Conservation (phyloP, 768 basidiomycete species). For the Mycena metata region DNA sequence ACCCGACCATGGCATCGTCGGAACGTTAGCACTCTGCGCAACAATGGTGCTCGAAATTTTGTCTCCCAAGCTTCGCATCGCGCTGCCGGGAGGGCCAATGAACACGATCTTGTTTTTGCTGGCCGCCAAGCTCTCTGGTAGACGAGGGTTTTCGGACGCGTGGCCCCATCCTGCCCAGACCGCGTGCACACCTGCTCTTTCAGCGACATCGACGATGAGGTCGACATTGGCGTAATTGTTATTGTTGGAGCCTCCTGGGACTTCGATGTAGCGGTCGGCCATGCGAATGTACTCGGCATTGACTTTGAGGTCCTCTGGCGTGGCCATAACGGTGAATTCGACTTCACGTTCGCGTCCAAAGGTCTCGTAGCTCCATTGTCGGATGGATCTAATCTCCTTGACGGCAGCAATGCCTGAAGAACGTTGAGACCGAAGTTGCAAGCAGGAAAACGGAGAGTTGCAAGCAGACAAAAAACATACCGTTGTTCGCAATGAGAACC, state of each 20-base stretch:
- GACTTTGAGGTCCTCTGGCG: constrained; percentile 97
- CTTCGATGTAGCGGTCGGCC: constrained; percentile 99
- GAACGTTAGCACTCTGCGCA: constrained; percentile 95
- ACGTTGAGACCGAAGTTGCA: constrained; percentile 6
- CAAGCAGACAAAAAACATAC: constrained; percentile 53
- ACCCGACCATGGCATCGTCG: constrained; percentile 99
- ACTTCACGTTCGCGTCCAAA: constrained; percentile 96
- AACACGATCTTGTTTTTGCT: constrained; percentile 98
- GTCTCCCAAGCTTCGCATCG: constrained; percentile 99
- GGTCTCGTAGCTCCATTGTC: constrained; percentile 99
- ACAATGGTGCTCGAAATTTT: constrained; percentile 99
- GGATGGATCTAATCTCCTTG: constrained; percentile 98
- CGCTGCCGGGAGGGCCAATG: constrained; percentile 98
- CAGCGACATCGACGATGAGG: constrained; percentile 97
- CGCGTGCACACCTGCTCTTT: constrained; percentile 96
- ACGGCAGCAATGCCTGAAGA: constrained; percentile 95
- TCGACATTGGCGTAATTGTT: constrained; percentile 99
- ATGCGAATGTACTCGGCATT: constrained; percentile 99
- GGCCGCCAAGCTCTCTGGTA: constrained; percentile 93
- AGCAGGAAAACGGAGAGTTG: constrained; percentile 13
- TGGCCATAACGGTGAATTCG: constrained; percentile 99
- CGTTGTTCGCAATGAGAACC: constrained; percentile 99
- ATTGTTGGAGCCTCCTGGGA: constrained; percentile 98
- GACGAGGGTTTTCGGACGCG: constrained; percentile 97
- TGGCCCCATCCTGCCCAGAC: constrained; percentile 99